Evolutionary conservation across 441 rosid genomes (phyloP), one percentile per base, ranked within the genome.

Genomic region (Kokia cookei): DNA sequence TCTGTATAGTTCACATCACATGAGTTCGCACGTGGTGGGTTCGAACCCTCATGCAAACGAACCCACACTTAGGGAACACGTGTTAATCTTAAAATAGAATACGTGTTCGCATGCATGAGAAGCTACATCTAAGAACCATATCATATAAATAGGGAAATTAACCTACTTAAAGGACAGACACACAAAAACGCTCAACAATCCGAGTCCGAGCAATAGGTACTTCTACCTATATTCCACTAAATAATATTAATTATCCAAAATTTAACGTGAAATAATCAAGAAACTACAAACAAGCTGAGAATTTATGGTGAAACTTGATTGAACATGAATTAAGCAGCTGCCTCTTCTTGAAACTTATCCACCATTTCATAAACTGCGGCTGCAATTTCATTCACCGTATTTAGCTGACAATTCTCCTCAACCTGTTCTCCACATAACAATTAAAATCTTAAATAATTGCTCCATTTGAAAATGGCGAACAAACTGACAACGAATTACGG

Each of bases 361-460:
- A 90, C 70, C 83, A 87, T 77, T 40, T 85, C 89, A 78, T 86
- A 82, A 77, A 84, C 88, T 6, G 88, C 88, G 14, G 85, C 76
- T 75, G 91, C 88, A 69, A 90, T 71, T 64, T 87, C 91, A 59
- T 85, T 81, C 68, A 74, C 85, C 4, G 91, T 78, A 62, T 75
- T 73, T 74, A 79, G 61, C 45, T 83, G 76, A 74, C 89, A 86
- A 42, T 79, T 79, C 15, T 86, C 88, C 75, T 84, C 90, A 35
- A 83, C 82, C 96, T 89, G 87, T 60, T 50, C 22, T 45, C 14
- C 47, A 14, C 19, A 24, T 6, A 19, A 57, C 37, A 59, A 59
- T 27, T 27, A 19, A 19, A 53, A 22, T 45, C 14, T 47, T 26
- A 15, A 67, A 47, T 1, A 35, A 37, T 35, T 35, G 24, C 67